Evolutionary conservation across 345 rosid genomes (phyloP).

Genomic region (Syzygium aromaticum): DNA sequence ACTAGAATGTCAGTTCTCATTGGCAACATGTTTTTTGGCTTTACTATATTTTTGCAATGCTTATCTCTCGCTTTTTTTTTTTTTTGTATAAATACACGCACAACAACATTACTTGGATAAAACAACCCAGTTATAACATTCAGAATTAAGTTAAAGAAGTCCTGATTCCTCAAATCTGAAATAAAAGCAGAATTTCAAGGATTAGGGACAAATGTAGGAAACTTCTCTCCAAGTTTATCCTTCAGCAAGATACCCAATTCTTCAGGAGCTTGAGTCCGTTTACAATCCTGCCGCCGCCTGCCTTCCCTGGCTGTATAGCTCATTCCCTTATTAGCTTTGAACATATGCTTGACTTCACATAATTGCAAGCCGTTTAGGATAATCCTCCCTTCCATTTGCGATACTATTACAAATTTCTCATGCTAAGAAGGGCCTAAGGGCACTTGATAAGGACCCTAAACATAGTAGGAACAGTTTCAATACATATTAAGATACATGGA

Average conservation of each 20-base stretch:
- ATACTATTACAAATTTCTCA: neutral
- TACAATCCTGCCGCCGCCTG: neutral
- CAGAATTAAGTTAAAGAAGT: neutral
- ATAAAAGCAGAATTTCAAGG: neutral
- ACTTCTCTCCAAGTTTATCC: neutral
- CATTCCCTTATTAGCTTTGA: neutral
- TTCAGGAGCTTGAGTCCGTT: neutral
- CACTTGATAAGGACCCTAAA: neutral
- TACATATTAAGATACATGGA: neutral
- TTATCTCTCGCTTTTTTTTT: neutral
- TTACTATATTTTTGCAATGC: neutral
- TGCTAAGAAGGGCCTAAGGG: neutral
- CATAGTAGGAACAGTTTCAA: neutral
- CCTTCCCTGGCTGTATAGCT: neutral
- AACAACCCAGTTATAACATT: neutral
- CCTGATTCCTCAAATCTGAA: neutral
- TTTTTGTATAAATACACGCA: neutral
- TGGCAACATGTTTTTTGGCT: neutral
- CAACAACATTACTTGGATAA: neutral
- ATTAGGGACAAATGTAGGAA: neutral
- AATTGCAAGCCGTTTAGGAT: neutral
- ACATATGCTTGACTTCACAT: neutral
- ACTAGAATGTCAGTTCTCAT: neutral
- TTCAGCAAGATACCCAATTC: neutral
- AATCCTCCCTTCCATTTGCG: neutral